Base-by-base conservation (phyloP, 176 grass and related monocot genomes). In the Cenchrus fungigraminus region DNA sequence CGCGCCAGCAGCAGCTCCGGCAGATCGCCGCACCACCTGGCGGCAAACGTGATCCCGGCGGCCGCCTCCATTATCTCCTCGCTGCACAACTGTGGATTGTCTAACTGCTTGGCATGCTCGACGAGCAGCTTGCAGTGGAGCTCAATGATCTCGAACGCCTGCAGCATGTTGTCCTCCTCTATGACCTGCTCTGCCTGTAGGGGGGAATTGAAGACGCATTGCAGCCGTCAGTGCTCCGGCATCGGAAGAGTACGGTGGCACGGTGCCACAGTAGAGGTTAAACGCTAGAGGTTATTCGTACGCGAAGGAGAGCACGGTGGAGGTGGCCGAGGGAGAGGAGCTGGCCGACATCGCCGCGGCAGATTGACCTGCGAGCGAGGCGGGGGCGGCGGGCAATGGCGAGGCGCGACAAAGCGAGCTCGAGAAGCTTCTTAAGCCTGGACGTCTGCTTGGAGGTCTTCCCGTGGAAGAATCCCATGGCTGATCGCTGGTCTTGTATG, bases 81-180 rank as follows among this genome's bases (percentile, higher is more conserved):
- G 4, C n/a, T 5, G 72, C 86, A 91, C 42, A 49, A 88, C 86
- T 70, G 3, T 12, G 70, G 82, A 20, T 85, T 88, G 20, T 85
- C 82, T 29, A 91, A 10, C 22, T 84, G 49, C 4, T 16, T 42
- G 58, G 65, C 46, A 67, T 80, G 69, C 49, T 88, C 71, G 12
- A 76, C 72, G 40, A 91, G 85, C 51, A 49, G 82, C 12, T 91
- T 81, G 78, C 90, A 91, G 58, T 73, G 85, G 19, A 80, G 20
- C 78, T 91, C 90, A 11, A 85, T 88, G 34, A 88, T 85, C 19
- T 71, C 73, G 53, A 85, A 88, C 42, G 77, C 78, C 73, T 78
- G 72, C 65, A 88, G 25, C 82, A 82, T 88, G 56, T 85, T 91
- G 25, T 85, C 76, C 28, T 88, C 86, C 82, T 73, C 64, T 53